Percentiles rank a stretch among this genome's conserved stretches.
These are phyloP conservation scores for Papiliotrema terrestris DNA, from an alignment of 1,284 basidiomycete species.

Conservation along the genomic window DNA sequence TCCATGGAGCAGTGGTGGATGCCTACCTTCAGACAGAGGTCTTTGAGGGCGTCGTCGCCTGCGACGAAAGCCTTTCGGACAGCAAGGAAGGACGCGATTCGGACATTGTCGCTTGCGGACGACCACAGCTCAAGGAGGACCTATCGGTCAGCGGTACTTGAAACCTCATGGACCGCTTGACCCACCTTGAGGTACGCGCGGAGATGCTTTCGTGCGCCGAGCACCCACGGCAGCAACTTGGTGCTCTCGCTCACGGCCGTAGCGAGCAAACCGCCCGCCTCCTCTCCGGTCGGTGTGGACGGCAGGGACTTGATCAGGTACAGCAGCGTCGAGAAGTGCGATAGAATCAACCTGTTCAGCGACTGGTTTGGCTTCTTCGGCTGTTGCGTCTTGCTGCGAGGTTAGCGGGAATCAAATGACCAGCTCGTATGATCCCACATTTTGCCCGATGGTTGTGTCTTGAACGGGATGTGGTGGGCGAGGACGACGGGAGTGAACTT, in stretches of 20 bases:
- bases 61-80: constrained; percentile 76
- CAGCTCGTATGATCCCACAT: constrained; percentile 57
- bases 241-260: constrained; percentile 76
- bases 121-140: constrained; percentile 82
- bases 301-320: constrained; percentile 75
- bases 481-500: constrained; percentile 89
- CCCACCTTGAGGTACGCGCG: constrained; percentile 78
- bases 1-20: not conserved
- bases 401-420: not conserved
- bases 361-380: constrained; percentile 60
- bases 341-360: constrained; percentile 83
- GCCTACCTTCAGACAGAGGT: constrained; percentile 77
- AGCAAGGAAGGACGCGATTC: constrained; percentile 84
- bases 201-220: constrained; percentile 74
- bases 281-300: constrained; percentile 45
- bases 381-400: constrained; percentile 55
- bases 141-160: constrained; percentile 44
- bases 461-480: constrained; percentile 81
- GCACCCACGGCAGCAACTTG: constrained; percentile 81
- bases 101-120: constrained; percentile 70
- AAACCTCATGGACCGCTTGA: too few relatives aligned
- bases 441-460: constrained; percentile 74
- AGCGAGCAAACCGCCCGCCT: constrained; percentile 54
- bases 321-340: constrained; percentile 81
- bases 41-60: constrained; percentile 76